phyloP scores from a whole-genome alignment of 2,329 filamentous ascomycete genomes.

The Clonostachys solani region DNA sequence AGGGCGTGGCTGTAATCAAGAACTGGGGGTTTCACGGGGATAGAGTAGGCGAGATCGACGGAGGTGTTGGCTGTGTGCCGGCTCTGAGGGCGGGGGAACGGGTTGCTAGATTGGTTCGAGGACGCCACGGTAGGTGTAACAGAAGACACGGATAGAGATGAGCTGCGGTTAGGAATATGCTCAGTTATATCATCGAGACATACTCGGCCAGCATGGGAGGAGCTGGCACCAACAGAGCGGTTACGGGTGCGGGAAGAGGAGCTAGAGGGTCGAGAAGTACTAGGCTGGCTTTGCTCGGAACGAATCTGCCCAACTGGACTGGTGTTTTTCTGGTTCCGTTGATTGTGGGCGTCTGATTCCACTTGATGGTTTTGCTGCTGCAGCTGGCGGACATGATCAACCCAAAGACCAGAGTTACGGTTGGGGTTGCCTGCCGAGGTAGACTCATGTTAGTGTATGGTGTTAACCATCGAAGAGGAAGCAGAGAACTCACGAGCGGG shows the following conservation, averaged over 20 bases:
- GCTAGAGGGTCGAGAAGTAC: conserved; percentile 1
- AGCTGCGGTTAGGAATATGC: conserved; percentile 16
- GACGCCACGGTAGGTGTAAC: conserved; percentile 30
- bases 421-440: neutral
- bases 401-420: neutral
- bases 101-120: conserved; percentile 34
- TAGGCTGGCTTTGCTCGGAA: too few relatives aligned
- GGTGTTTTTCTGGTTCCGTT: neutral
- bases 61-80: conserved; percentile 42
- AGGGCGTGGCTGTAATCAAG: neutral
- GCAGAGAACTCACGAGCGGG: too few relatives aligned
- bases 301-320: too few relatives aligned
- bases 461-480: too few relatives aligned
- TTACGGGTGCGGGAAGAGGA: conserved; percentile 8
- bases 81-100: conserved; percentile 29
- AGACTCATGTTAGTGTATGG: too few relatives aligned
- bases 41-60: conserved; percentile 24
- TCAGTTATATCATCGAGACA: conserved; percentile 27
- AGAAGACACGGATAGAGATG: conserved; percentile 19
- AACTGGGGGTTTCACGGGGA: neutral
- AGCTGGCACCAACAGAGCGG: conserved; percentile 11
- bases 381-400: neutral
- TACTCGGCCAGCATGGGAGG: conserved; percentile 4
- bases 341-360: neutral
- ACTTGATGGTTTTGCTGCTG: neutral